Base-by-base conservation (phyloP, 345 rosid genomes). In the Clarkia xantiana region DNA sequence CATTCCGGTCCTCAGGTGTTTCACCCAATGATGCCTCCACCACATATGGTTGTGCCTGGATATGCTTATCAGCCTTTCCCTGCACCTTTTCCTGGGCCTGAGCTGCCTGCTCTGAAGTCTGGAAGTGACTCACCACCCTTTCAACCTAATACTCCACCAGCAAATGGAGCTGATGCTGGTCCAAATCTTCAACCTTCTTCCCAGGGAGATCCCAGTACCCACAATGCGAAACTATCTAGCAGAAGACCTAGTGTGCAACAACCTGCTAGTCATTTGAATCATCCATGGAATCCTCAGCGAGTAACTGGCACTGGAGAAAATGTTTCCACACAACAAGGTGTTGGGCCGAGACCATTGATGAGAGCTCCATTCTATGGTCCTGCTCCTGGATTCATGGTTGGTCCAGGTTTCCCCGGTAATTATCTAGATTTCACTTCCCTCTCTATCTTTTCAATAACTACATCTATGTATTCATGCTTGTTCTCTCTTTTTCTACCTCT, bases 391-490 rank as follows among this genome's bases (percentile, higher is more conserved):
- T 81, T 71, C 76, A 60, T 84, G 71, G 70, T 78, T 54, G 86
- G 80, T 63, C 87, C 96, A 46, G 58, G 71, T 60, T 76, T 75
- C 62, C 82, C 80, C 14, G 96, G 99, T 93, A 82, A 78, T 58
- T 18, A 40, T 64, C 68, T 51, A 55, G 49, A 62, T 40, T 40
- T 49, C 56, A 60, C 15, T 48, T 49, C 40, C 15, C 3, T 10
- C 16, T 18, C 14, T 19, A 11, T 45, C 25, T 55, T 15, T 53
- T 29, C 14, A 40, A 49, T 49, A 15, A 22, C 8, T 49, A 13
- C 8, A 8, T 12, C 2, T 43, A 1, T 43, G n/a, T 13, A 3
- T 43, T 5, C 2, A 1, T 7, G 17, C 9, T 7, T 44, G 2
- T 3, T 44, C 10, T 2, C 18, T 16, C 6, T 23, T 2, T 3